Evolutionary conservation across 2,329 filamentous ascomycete species (phyloP), one percentile per base, ranked within the genome.

Genomic region (Penicillium sp.): DNA sequence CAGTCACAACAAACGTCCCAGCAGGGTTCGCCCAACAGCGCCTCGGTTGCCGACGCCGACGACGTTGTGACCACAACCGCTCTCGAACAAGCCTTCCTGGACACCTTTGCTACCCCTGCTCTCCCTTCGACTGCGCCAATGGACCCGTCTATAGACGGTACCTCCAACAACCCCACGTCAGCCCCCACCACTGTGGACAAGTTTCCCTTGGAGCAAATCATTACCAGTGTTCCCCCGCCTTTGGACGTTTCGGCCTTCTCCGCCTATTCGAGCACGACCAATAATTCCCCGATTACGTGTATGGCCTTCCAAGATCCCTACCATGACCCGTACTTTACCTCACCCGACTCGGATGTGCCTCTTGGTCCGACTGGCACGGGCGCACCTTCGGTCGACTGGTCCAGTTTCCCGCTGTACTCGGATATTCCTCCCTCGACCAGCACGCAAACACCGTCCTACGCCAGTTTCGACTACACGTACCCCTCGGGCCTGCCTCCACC

Each of bases 361-460:
- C 58, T 77, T 15, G 70, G 73, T 31, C 75, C 77, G 39, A 71
- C 77, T 38, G 74, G 71, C 17, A 69, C 79, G 57, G 76, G 70
- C 41, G 75, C 76, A 17, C 77, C 79, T 5, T 71, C 77, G 4
- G 76, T 81, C 25, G 80, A 82, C 66, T 82, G 80, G 81, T 79
- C 79, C 4, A 79, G 75, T 37, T 77, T 81, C 62, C 79, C 79
- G 41, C 64, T 81, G 14, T 74, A 77, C 42, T 73, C 75, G 20
- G 75, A 75, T 31, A 67, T 73, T 11, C 70, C 74, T 35, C 67
- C 76, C 15, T 63, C 77, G 3, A 73, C 74, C 11, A 78, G 75
- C 65, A 80, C 77, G 45, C 79, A 81, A 53, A 72, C 78, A 14
- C 77, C 77, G 15, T 81, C 78, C 12, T 81, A 79, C 60, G 75